These are phyloP conservation scores for Quambalaria eucalypti DNA, from an alignment of 1,284 basidiomycete species.

Conservation along the genomic window DNA sequence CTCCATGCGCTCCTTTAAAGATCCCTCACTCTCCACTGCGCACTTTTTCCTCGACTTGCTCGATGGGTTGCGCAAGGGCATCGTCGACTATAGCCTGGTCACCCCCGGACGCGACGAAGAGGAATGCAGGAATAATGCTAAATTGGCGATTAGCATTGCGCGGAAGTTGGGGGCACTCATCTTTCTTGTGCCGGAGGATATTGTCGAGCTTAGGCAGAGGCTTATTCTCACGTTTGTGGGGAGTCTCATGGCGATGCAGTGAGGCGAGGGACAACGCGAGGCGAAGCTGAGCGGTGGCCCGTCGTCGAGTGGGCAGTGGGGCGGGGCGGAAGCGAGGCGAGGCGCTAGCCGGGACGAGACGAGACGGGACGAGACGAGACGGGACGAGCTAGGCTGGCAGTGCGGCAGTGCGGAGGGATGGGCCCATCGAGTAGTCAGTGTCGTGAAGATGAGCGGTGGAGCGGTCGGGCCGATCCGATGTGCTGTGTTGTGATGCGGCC, in stretches of 20 bases:
- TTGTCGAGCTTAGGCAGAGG: conserved; percentile 45
- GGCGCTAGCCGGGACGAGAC: no score
- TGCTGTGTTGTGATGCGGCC: no score
- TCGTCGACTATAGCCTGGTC: conserved; percentile 83
- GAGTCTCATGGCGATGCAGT: conserved; percentile 44
- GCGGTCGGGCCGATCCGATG: no score
- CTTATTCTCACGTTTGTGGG: conserved; percentile 56
- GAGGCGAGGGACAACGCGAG: not conserved
- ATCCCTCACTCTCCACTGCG: conserved; percentile 77
- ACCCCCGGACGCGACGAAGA: conserved; percentile 66
- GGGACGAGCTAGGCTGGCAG: no score
- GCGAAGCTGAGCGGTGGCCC: not conserved
- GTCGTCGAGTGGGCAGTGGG: no score
- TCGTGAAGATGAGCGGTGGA: no score
- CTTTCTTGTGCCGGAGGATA: conserved; percentile 87
- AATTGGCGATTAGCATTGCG: conserved; percentile 87
- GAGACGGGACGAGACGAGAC: no score
- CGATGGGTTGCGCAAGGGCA: conserved; percentile 81
- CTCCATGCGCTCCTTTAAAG: conserved; percentile 83
- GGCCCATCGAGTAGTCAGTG: no score
- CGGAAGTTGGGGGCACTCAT: conserved; percentile 94
- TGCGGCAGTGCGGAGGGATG: no score
- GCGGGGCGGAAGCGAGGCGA: no score
- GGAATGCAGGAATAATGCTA: conserved; percentile 78
- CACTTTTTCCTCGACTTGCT: conserved; percentile 89